Evolutionary conservation across 257 asterid species (phyloP).

Genomic region (Gynochthodes officinalis): DNA sequence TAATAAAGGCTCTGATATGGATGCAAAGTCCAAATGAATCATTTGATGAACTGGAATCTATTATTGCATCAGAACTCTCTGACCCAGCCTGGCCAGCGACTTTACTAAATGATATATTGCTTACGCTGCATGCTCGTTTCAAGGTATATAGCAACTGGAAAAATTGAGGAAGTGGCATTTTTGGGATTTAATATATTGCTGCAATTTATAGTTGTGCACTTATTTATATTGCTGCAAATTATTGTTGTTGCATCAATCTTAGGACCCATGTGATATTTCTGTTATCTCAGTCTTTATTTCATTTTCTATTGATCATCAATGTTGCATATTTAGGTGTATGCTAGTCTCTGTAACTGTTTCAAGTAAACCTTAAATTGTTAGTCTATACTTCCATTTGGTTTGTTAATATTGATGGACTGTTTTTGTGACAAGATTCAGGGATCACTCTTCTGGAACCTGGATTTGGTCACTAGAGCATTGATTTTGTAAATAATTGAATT

Average conservation of each 20-base stretch:
- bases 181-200: neutral
- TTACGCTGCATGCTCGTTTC: constrained; percentile 98
- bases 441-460: neutral
- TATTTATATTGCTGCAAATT: neutral
- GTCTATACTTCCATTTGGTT: neutral
- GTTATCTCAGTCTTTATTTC: neutral
- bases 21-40: constrained; percentile 98
- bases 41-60: constrained; percentile 91
- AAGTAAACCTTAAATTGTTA: no score
- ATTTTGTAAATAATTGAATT: neutral
- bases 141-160: constrained; percentile 51
- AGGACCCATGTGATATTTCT: neutral
- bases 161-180: neutral
- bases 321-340: neutral
- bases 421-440: neutral
- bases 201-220: constrained; percentile 8
- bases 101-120: constrained; percentile 75
- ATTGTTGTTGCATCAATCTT: neutral
- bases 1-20: constrained; percentile 97
- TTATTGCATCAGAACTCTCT: constrained; percentile 93
- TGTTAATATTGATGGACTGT: neutral
- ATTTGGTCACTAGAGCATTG: neutral
- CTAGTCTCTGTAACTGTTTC: neutral
- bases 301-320: no score
- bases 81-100: constrained; percentile 98